Evolutionary conservation across 83 land plant species (phyloP).

Genomic region (Isoetes engelmannii): DNA sequence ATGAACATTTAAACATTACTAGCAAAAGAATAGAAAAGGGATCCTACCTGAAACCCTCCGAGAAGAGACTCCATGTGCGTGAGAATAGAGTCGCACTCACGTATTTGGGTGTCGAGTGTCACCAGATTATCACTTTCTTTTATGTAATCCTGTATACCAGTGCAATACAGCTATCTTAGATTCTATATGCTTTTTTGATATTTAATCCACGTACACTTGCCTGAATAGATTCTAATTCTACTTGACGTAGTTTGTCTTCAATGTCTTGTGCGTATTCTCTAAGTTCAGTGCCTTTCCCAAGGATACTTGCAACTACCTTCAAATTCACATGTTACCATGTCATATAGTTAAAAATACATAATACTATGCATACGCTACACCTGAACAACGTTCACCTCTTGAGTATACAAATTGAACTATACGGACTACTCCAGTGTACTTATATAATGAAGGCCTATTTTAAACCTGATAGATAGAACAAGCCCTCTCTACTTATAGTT

Average conservation of each 20-base stretch:
- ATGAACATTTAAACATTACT: neutral
- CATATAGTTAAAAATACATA: too few relatives aligned
- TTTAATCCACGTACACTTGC: slow-evolving; percentile 23
- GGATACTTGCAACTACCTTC: slow-evolving; percentile 76
- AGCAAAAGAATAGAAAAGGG: slow-evolving; percentile 4
- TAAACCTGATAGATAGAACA: too few relatives aligned
- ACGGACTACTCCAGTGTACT: too few relatives aligned
- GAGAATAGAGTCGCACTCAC: slow-evolving; percentile 84
- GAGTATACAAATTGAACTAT: too few relatives aligned
- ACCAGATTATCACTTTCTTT: slow-evolving; percentile 95
- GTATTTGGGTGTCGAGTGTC: slow-evolving; percentile 88
- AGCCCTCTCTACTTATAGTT: too few relatives aligned
- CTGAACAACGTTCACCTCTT: too few relatives aligned
- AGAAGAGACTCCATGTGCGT: slow-evolving; percentile 94
- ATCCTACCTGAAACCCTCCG: slow-evolving; percentile 90
- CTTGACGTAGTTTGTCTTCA: slow-evolving; percentile 86
- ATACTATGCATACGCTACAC: too few relatives aligned
- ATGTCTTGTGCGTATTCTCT: slow-evolving; percentile 83
- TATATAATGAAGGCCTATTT: too few relatives aligned
- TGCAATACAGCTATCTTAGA: neutral
- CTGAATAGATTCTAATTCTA: slow-evolving; percentile 95
- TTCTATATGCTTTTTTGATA: too few relatives aligned
- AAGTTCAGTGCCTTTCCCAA: slow-evolving; percentile 78
- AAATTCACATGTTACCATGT: neutral
- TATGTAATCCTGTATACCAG: slow-evolving; percentile 70